These are phyloP conservation scores for Thelonectria olida DNA, from an alignment of 2,329 filamentous ascomycete genomes.

Conservation along the genomic window DNA sequence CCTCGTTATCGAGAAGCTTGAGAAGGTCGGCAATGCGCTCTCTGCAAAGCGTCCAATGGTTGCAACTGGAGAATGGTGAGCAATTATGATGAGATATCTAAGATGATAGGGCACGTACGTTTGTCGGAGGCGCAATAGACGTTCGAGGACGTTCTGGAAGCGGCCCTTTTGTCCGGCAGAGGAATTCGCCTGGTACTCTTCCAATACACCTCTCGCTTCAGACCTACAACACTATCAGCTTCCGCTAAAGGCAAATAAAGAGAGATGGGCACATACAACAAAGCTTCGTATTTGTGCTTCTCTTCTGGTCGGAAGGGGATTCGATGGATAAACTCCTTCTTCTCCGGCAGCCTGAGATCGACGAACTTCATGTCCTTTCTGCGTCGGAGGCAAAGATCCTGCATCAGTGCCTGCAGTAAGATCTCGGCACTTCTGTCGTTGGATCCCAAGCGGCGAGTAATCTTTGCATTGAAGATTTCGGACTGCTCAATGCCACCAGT, in stretches of 20 bases:
- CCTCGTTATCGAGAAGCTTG: slow-evolving; percentile 72
- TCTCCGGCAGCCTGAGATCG: slow-evolving; percentile 79
- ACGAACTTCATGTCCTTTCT: slow-evolving; percentile 91
- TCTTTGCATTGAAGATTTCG: slow-evolving; percentile 73
- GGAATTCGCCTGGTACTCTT: slow-evolving; percentile 63
- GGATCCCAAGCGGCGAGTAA: slow-evolving; percentile 70
- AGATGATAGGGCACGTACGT: slow-evolving; percentile 52
- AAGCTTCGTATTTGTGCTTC: slow-evolving; percentile 77
- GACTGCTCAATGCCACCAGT: slow-evolving; percentile 78
- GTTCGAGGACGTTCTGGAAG: slow-evolving; percentile 82
- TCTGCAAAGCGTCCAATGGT: slow-evolving; percentile 86
- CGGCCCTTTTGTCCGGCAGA: slow-evolving; percentile 57
- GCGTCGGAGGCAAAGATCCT: slow-evolving; percentile 80
- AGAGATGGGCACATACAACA: slow-evolving; percentile 62
- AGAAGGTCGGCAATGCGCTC: slow-evolving; percentile 79
- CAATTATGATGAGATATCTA: not conserved
- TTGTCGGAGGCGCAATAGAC: slow-evolving; percentile 84
- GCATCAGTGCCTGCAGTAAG: slow-evolving; percentile 80
- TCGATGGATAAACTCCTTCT: slow-evolving; percentile 80
- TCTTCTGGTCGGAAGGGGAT: slow-evolving; percentile 80
- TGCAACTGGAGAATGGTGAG: slow-evolving; percentile 64
- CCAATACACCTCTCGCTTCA: slow-evolving; percentile 78
- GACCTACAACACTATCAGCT: slow-evolving; percentile 51
- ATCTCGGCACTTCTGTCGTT: slow-evolving; percentile 67
- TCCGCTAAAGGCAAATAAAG: not conserved